phyloP scores from a whole-genome alignment of 768 basidiomycete genomes.

The Phaeotremella skinneri region DNA sequence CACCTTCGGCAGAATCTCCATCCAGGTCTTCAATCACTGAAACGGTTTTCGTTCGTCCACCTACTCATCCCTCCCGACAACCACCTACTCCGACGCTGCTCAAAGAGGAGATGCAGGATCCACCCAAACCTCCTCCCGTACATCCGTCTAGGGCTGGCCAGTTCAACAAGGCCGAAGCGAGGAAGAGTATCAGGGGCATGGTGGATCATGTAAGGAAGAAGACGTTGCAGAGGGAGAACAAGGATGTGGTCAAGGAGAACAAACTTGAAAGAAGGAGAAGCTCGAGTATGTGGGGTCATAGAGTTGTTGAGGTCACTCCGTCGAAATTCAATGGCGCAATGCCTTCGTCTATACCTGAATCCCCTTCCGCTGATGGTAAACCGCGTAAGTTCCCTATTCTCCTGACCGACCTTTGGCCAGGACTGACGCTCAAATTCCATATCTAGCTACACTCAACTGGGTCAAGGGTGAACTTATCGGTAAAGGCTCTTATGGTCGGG shows the following conservation, averaged over 20 bases:
- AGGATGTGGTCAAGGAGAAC: constrained; percentile 41
- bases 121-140: constrained; percentile 12
- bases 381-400: constrained; percentile 16
- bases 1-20: constrained; percentile 34
- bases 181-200: constrained; percentile 86
- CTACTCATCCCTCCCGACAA: constrained; percentile 20
- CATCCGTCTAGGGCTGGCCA: constrained; percentile 14
- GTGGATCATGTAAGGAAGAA: constrained; percentile 55
- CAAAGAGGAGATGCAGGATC: constrained; percentile 3
- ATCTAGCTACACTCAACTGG: constrained; percentile 89
- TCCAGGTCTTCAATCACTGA: neutral
- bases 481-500: constrained; percentile 92
- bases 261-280: constrained; percentile 71
- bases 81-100: constrained; percentile 1
- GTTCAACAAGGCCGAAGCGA: constrained; percentile 47
- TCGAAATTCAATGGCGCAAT: constrained; percentile 56
- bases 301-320: constrained; percentile 87
- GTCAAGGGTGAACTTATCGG: constrained; percentile 96
- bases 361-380: constrained; percentile 36
- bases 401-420: neutral
- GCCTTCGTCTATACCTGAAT: constrained; percentile 34
- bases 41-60: constrained; percentile 13
- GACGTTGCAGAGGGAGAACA: constrained; percentile 18
- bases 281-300: constrained; percentile 93
- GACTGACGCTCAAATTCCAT: constrained; percentile 1